A percentile compares a stretch with the other conserved stretches of the same genome.
These are phyloP conservation scores for Pugionium dolabratum DNA, from an alignment of 345 rosid genomes.

Conservation along the genomic window DNA sequence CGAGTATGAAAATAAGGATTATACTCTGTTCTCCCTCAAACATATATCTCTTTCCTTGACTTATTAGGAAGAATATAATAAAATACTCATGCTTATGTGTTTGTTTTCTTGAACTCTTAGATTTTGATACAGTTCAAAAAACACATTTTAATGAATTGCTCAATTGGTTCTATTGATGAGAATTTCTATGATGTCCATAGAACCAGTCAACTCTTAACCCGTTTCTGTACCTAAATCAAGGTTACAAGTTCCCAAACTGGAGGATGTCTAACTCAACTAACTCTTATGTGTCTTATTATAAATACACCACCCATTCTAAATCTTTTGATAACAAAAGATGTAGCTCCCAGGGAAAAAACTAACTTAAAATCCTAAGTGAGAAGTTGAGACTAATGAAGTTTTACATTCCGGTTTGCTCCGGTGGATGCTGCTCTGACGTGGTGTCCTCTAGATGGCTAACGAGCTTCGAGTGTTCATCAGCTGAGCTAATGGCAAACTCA, in stretches of 20 bases:
- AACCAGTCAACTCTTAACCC: too few relatives aligned
- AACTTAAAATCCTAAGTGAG: conserved; percentile 20
- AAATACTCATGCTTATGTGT: too few relatives aligned
- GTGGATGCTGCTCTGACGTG: conserved; percentile 19
- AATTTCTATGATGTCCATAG: too few relatives aligned
- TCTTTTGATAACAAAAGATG: background rate
- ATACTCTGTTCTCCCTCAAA: too few relatives aligned
- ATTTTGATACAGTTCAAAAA: too few relatives aligned
- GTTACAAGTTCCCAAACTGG: background rate
- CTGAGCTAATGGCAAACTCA: conserved; percentile 62
- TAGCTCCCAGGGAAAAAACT: background rate
- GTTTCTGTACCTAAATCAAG: too few relatives aligned
- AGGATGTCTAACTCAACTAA: conserved; percentile 1
- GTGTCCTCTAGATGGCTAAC: conserved; percentile 54
- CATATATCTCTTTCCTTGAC: too few relatives aligned
- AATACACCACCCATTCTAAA: conserved; percentile 18
- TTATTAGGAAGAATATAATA: too few relatives aligned
- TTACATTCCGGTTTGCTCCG: conserved; percentile 22
- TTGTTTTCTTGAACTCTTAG: too few relatives aligned
- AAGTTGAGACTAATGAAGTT: background rate
- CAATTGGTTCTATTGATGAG: too few relatives aligned
- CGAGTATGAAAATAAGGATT: background rate
- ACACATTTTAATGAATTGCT: too few relatives aligned
- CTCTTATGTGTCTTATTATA: background rate
- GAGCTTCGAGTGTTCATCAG: conserved; percentile 64